These are phyloP conservation scores for Fomitopsis betulina DNA, from an alignment of 1,284 basidiomycete genomes.

Conservation along the genomic window DNA sequence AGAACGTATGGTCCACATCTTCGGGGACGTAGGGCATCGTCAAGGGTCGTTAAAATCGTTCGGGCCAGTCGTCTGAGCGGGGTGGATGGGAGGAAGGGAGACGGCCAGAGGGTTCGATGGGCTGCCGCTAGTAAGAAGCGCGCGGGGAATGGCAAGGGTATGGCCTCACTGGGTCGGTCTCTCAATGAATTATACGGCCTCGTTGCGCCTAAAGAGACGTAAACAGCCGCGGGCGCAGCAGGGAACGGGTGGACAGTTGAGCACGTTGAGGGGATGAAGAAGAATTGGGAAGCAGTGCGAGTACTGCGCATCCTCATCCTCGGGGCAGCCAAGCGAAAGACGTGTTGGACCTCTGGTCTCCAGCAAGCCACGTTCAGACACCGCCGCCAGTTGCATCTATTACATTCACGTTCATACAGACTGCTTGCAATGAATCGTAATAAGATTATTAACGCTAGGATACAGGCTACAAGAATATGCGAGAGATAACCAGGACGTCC, in stretches of 20 bases:
- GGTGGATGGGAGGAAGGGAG: background rate
- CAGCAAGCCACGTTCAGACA: background rate
- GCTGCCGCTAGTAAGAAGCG: background rate
- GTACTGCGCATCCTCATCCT: background rate
- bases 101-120: background rate
- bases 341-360: background rate
- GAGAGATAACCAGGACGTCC: constrained; percentile 22
- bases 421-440: too few relatives aligned
- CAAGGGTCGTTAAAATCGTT: constrained; percentile 9
- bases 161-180: background rate
- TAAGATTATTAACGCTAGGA: constrained; percentile 23
- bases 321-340: background rate
- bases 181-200: background rate
- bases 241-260: background rate
- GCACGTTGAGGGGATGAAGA: background rate
- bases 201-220: background rate
- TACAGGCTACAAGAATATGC: constrained; percentile 21
- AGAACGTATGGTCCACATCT: constrained; percentile 19
- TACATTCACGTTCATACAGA: too few relatives aligned
- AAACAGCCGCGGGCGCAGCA: background rate
- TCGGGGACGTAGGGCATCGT: constrained; percentile 15
- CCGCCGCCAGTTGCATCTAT: background rate
- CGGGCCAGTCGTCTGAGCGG: too few relatives aligned
- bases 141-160: background rate
- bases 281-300: background rate